Base-by-base conservation (phyloP, 1,139 yeast species). In the Hansenula lynferdii region DNA sequence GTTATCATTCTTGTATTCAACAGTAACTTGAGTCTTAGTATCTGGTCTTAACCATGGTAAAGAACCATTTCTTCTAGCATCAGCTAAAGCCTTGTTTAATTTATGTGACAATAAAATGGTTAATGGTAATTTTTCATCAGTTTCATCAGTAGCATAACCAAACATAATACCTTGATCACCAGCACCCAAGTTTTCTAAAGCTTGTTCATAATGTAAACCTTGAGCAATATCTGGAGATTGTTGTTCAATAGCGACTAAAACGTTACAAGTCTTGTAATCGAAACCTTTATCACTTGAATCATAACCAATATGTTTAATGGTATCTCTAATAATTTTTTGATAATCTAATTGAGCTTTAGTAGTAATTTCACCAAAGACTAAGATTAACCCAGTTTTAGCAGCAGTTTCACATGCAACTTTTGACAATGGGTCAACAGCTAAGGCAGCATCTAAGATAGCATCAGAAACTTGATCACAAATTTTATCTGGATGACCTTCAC, bases 111-210 rank as follows among this genome's bases (percentile, higher is more conserved):
- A 80, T 57, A 94, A 72, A 49, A 94, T 78, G 55, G 98, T 94
- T 71, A 92, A 80, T 57, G 99, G 99, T 61, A 92, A 76, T 65
- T 86, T 83, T 75, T 92, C 97, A 64, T 90, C 95, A 58, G 98
- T 89, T 76, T 92, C 99, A 62, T 92, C 97, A 50, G 98, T 83
- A 57, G 99, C 99, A 70, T 92, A 92, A 69, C 99, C 99, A 65
- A 92, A 92, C 99, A 92, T 92, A 67, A 92, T 92, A 81, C 99
- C 97, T 74, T 92, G 99, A 75, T 92, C 99, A 82, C 99, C 99
- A 53, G 99, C 98, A 68, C 98, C 99, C 62, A 92, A 81, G 45
- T 92, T 95, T 75, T 92, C 99, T 54, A 92, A 76, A 45, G 96
- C 94, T 72, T 89, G 79, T 68, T 92, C 97, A 71, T 85, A 86